These are phyloP conservation scores for Neurospora sp. DNA, from an alignment of 2,329 filamentous ascomycete species.

Conservation along the genomic window DNA sequence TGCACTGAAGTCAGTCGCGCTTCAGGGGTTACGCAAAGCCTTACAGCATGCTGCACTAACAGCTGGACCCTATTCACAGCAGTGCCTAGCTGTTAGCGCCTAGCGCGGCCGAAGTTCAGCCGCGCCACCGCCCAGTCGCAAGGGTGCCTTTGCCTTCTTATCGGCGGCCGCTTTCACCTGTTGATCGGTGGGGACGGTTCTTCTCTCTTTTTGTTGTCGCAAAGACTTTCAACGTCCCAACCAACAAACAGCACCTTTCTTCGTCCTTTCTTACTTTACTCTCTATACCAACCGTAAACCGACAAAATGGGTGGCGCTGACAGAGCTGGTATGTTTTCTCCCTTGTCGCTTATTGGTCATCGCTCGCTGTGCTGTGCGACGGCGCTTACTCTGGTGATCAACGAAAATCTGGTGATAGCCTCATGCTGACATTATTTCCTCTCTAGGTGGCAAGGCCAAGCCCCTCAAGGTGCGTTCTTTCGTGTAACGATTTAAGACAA, in stretches of 20 bases:
- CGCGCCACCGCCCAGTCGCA: background rate
- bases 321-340: constrained; percentile 46
- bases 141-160: background rate
- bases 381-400: background rate
- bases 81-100: background rate
- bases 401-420: background rate
- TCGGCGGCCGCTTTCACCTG: background rate
- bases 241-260: background rate
- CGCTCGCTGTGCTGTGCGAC: background rate
- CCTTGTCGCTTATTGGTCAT: background rate
- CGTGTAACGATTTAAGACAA: background rate
- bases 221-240: background rate
- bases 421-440: constrained; percentile 12
- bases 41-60: background rate
- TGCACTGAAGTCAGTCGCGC: background rate
- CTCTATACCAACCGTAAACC: background rate
- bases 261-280: background rate
- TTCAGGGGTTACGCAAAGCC: background rate
- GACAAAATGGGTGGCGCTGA: constrained; percentile 53
- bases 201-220: background rate
- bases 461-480: constrained; percentile 53
- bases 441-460: constrained; percentile 68
- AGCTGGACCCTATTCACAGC: background rate
- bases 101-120: background rate
- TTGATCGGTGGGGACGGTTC: background rate